Conservation (phyloP, 1,284 basidiomycete species). For the Apiotrichum brassicae region DNA sequence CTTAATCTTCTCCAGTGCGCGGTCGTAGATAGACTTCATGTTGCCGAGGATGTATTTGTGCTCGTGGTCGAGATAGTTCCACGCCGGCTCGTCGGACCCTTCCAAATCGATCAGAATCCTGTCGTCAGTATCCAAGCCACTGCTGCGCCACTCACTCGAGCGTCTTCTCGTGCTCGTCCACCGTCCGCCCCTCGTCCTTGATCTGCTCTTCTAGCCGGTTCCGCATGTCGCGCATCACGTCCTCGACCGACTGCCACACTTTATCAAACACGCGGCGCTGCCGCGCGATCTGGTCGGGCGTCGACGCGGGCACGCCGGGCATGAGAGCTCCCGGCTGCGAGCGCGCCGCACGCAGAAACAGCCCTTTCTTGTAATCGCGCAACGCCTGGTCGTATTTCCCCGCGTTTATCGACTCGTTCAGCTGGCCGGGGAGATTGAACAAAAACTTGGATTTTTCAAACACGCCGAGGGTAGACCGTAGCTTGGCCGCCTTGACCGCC, state of each 20-base stretch:
- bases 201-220: constrained; percentile 68
- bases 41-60: constrained; percentile 75
- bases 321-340: constrained; percentile 77
- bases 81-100: constrained; percentile 69
- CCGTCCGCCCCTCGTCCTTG: constrained; percentile 63
- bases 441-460: constrained; percentile 98
- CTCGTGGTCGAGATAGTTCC: constrained; percentile 91
- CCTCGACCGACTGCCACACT: constrained; percentile 93
- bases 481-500: constrained; percentile 85
- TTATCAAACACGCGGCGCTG: constrained; percentile 91
- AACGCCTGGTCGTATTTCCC: constrained; percentile 89
- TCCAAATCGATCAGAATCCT: constrained; percentile 81
- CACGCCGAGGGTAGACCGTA: constrained; percentile 86
- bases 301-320: constrained; percentile 51
- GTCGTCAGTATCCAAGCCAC: too few relatives aligned
- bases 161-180: constrained; percentile 95
- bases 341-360: constrained; percentile 66
- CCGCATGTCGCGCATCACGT: constrained; percentile 88
- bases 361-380: constrained; percentile 96
- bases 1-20: constrained; percentile 54
- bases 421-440: constrained; percentile 89
- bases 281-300: constrained; percentile 56
- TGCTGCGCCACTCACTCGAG: constrained; percentile 86
- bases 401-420: constrained; percentile 71
- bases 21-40: constrained; percentile 64